Percentiles rank a stretch among this genome's conserved stretches.
These are phyloP conservation scores for Chalaropsis ovoidea DNA, from an alignment of 2,329 filamentous ascomycete genomes.

Conservation along the genomic window DNA sequence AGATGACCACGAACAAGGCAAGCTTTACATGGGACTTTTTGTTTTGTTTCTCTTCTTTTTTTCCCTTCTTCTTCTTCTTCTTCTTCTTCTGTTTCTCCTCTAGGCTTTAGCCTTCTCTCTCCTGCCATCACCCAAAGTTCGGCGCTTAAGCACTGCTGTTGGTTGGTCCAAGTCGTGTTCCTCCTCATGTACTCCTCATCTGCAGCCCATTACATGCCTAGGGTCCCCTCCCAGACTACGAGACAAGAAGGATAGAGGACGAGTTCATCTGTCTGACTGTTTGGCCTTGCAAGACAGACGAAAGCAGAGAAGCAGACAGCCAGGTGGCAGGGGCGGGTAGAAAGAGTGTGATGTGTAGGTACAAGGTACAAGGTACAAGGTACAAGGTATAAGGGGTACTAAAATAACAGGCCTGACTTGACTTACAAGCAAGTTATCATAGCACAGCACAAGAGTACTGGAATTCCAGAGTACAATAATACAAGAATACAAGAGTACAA, in stretches of 20 bases:
- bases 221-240: background rate
- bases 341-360: too few species aligned
- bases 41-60: too few species aligned
- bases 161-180: background rate
- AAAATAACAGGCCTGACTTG: background rate
- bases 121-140: background rate
- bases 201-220: background rate
- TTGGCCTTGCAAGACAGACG: too few species aligned
- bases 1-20: too few species aligned
- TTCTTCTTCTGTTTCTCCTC: background rate
- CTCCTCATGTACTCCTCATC: background rate
- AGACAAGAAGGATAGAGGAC: too few species aligned
- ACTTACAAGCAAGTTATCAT: background rate
- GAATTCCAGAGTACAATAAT: too few species aligned
- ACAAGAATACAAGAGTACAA: background rate
- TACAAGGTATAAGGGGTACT: background rate
- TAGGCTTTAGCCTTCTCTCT: background rate
- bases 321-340: too few species aligned
- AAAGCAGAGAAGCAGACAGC: too few species aligned
- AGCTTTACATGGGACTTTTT: too few species aligned
- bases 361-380: background rate
- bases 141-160: background rate
- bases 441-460: too few species aligned
- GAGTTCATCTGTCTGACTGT: too few species aligned
- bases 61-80: background rate